A percentile compares a stretch with the other conserved stretches of the same genome.
These are phyloP conservation scores for Aspergillus novoparasiticus DNA, from an alignment of 2,329 filamentous ascomycete species.

Conservation along the genomic window DNA sequence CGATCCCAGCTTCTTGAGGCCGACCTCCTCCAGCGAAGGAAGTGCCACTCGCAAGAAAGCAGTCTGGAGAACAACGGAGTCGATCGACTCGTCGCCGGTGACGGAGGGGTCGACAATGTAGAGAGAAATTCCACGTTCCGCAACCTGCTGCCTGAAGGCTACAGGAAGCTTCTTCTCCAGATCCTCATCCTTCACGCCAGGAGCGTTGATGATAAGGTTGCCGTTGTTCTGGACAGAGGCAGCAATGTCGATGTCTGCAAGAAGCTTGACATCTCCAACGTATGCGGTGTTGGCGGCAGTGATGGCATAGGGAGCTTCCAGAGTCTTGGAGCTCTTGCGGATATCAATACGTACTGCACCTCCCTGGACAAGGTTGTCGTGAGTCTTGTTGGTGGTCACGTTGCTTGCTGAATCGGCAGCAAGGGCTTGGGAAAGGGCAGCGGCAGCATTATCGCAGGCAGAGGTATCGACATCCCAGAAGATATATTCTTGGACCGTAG, in stretches of 20 bases:
- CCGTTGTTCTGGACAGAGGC: conserved; percentile 70
- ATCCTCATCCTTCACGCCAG: conserved; percentile 83
- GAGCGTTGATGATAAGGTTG: conserved; percentile 73
- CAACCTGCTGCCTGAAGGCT: conserved; percentile 69
- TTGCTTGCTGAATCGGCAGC: conserved; percentile 64
- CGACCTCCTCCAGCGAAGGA: conserved; percentile 64
- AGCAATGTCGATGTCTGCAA: conserved; percentile 76
- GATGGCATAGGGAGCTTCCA: conserved; percentile 82
- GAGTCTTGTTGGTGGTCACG: conserved; percentile 59
- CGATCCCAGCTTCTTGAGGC: conserved; percentile 66
- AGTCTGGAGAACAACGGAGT: conserved; percentile 72
- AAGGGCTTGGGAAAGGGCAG: conserved; percentile 61
- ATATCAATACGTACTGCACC: conserved; percentile 84
- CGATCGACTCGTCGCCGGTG: conserved; percentile 67
- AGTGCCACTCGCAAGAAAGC: conserved; percentile 80
- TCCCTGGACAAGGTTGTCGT: conserved; percentile 69
- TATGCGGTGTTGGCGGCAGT: conserved; percentile 77
- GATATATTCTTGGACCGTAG: conserved; percentile 75
- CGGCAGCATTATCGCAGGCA: conserved; percentile 64
- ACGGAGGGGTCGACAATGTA: conserved; percentile 73
- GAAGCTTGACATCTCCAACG: conserved; percentile 76
- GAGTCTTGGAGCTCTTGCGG: conserved; percentile 75
- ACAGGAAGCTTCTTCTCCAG: conserved; percentile 80
- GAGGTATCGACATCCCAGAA: conserved; percentile 93
- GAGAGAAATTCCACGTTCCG: conserved; percentile 70